phyloP scores from a whole-genome alignment of 106 monocot genomes.

The Allium sativum region DNA sequence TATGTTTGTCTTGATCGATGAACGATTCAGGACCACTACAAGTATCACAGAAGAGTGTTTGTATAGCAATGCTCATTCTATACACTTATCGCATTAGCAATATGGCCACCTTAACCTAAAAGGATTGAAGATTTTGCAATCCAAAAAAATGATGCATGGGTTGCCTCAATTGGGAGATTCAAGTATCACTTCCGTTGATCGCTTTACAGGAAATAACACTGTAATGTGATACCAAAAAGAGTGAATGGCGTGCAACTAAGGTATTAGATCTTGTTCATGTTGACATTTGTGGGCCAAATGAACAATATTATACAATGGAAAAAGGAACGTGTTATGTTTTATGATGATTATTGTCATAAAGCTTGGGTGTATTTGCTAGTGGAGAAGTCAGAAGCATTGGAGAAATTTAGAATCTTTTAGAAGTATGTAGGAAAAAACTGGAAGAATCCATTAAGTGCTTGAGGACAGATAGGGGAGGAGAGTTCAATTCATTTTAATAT shows the following conservation, averaged over 20 bases:
- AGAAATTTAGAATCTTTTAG: neutral
- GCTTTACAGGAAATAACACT: neutral
- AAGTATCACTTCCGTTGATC: neutral
- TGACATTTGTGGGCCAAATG: neutral
- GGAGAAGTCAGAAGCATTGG: neutral
- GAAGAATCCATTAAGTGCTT: neutral
- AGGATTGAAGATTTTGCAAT: neutral
- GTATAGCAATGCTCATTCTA: neutral
- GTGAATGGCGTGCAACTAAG: neutral
- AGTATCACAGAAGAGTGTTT: neutral
- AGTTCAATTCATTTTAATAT: conserved; percentile 1
- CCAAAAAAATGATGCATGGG: neutral
- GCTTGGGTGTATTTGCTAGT: neutral
- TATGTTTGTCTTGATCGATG: neutral
- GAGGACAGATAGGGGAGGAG: neutral
- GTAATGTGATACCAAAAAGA: neutral
- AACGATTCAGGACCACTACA: neutral
- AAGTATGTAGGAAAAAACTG: neutral
- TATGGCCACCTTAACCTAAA: neutral
- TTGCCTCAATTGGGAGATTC: neutral
- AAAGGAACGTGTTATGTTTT: conserved; percentile 1
- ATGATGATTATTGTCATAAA: conserved; percentile 2
- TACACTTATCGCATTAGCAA: neutral
- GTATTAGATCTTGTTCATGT: neutral
- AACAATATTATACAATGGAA: neutral